Evolutionary conservation across 1,284 basidiomycete genomes (phyloP).

Genomic region (Apiotrichum sp.): DNA sequence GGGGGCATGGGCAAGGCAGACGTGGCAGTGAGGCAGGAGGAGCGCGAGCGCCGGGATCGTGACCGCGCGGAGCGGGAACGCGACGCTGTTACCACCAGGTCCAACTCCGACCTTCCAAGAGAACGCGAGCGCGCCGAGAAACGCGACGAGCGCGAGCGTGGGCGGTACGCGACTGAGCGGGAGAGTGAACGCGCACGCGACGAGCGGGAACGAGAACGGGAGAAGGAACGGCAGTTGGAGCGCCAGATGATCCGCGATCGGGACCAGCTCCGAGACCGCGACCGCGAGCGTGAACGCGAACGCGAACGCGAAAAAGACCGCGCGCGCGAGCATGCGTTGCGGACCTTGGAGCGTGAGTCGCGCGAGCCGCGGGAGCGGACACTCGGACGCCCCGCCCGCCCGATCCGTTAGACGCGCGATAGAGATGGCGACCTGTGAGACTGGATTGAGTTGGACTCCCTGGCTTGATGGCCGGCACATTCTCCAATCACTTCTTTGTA

Average conservation of each 20-base stretch:
- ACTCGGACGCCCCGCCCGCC: neutral
- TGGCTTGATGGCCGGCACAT: too few species aligned
- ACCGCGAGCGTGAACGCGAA: neutral
- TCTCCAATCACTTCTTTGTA: too few species aligned
- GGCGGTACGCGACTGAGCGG: neutral
- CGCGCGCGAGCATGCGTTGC: too few species aligned
- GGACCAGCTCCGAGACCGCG: neutral
- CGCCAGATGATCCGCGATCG: neutral
- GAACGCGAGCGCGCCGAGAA: neutral
- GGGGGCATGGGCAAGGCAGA: conserved; percentile 11
- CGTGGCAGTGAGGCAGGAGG: conserved; percentile 5
- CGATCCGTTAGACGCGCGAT: neutral
- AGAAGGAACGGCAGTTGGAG: neutral
- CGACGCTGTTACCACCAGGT: neutral
- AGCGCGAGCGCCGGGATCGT: neutral
- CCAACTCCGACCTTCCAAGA: neutral
- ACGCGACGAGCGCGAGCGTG: neutral
- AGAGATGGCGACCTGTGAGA: too few species aligned
- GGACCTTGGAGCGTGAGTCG: neutral
- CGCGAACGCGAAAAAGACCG: neutral
- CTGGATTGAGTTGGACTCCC: too few species aligned
- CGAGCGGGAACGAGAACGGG: neutral
- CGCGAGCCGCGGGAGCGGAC: neutral
- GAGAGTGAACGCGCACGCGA: neutral
- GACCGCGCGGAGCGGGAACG: neutral